phyloP scores from a whole-genome alignment of 1,139 yeast genomes.

The Protomyces inundatus region DNA sequence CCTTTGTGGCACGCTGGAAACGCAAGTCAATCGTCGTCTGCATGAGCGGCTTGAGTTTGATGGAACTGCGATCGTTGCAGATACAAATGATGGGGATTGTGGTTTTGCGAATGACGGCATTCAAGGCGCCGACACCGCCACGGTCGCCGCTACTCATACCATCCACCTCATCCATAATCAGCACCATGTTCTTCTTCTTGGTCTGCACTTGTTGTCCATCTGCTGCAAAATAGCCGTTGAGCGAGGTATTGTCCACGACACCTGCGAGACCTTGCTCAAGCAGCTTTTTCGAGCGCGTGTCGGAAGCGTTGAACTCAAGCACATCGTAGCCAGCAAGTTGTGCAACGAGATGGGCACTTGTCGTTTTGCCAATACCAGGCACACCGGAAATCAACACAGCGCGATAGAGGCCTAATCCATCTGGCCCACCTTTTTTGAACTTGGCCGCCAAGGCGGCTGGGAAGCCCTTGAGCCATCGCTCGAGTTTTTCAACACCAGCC shows the following conservation, averaged over 20 bases:
- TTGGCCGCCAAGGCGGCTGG: constrained; percentile 48
- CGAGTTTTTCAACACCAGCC: constrained; percentile 60
- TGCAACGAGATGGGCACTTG: constrained; percentile 82
- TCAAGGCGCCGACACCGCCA: constrained; percentile 96
- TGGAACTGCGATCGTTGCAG: constrained; percentile 86
- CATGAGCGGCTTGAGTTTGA: constrained; percentile 95
- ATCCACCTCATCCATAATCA: constrained; percentile 98
- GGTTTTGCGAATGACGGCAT: constrained; percentile 78
- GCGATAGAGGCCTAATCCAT: constrained; percentile 60
- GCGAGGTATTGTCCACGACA: constrained; percentile 74
- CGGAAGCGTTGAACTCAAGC: constrained; percentile 88
- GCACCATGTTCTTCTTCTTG: constrained; percentile 56
- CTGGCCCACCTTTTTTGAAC: constrained; percentile 51
- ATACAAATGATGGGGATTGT: constrained; percentile 83
- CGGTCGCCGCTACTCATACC: constrained; percentile 99
- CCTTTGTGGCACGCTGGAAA: constrained; percentile 83
- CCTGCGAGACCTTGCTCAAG: constrained; percentile 48
- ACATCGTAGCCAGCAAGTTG: constrained; percentile 72
- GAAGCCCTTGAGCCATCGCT: constrained; percentile 78
- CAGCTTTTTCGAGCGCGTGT: constrained; percentile 72
- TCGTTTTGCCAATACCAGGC: constrained; percentile 95
- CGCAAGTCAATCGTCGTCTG: constrained; percentile 74
- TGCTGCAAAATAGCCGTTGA: constrained; percentile 64
- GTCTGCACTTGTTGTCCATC: constrained; percentile 37
- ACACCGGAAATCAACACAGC: constrained; percentile 90